These are phyloP conservation scores for Teratosphaeriaceae sp. DNA, from an alignment of 2,329 filamentous ascomycete species.

Conservation along the genomic window DNA sequence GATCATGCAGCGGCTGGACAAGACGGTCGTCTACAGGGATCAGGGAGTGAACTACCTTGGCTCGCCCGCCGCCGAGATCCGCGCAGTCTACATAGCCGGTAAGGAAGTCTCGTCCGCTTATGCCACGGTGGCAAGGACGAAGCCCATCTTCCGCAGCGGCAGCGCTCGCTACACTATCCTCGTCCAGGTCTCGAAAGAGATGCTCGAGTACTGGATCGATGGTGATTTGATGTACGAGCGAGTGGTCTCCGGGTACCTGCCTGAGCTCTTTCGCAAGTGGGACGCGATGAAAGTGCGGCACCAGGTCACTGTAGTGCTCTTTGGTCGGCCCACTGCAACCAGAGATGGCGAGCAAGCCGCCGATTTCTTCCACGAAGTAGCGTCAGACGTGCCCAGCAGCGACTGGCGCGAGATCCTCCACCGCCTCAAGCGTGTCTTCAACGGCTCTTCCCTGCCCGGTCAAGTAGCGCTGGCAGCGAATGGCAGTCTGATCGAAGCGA, in stretches of 20 bases:
- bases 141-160: constrained; percentile 93
- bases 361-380: constrained; percentile 80
- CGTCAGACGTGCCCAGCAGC: constrained; percentile 88
- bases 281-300: constrained; percentile 78
- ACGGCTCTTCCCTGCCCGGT: constrained; percentile 57
- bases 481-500: constrained; percentile 91
- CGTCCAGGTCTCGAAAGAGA: constrained; percentile 95
- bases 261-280: constrained; percentile 94
- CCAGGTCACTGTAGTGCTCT: constrained; percentile 88
- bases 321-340: constrained; percentile 36
- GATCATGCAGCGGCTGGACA: constrained; percentile 39
- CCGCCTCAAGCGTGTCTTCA: constrained; percentile 85
- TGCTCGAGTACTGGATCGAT: constrained; percentile 98
- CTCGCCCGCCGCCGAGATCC: constrained; percentile 79
- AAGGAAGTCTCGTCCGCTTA: constrained; percentile 80
- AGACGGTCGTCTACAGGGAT: constrained; percentile 77
- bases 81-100: constrained; percentile 78
- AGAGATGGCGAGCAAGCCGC: constrained; percentile 26
- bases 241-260: constrained; percentile 90
- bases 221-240: constrained; percentile 98
- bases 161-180: constrained; percentile 92
- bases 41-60: constrained; percentile 91
- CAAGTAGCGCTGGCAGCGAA: constrained; percentile 77
- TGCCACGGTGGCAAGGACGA: constrained; percentile 69
- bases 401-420: constrained; percentile 93